These are phyloP conservation scores for Tricholoma sp. DNA, from an alignment of 768 basidiomycete species.

Conservation along the genomic window DNA sequence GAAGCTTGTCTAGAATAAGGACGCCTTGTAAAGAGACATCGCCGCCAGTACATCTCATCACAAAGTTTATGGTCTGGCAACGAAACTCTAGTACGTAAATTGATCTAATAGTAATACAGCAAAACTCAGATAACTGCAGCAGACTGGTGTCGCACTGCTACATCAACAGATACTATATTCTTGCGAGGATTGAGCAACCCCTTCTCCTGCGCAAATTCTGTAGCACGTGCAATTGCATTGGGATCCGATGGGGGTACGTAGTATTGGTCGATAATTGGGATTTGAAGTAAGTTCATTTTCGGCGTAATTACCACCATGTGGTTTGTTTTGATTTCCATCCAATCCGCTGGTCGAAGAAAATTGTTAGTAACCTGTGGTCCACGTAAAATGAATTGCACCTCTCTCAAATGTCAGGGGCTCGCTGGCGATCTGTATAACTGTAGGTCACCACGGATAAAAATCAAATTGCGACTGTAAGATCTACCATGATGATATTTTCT, in stretches of 20 bases:
- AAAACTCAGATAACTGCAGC: not conserved
- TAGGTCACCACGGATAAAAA: conserved; percentile 2
- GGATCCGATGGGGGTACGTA: conserved; percentile 87
- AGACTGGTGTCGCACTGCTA: not conserved
- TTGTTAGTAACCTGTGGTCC: conserved; percentile 2
- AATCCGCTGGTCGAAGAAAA: conserved; percentile 59
- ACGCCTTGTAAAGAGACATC: not conserved
- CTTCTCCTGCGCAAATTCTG: conserved; percentile 83
- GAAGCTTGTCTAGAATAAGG: not conserved
- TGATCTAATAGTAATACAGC: not conserved
- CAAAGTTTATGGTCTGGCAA: not conserved
- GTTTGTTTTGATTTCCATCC: conserved; percentile 99
- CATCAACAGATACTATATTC: conserved; percentile 8
- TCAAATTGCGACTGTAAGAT: conserved; percentile 12
- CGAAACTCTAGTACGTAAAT: not conserved
- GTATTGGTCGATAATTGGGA: conserved; percentile 91
- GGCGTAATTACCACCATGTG: conserved; percentile 93
- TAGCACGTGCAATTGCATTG: conserved; percentile 58
- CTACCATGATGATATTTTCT: conserved; percentile 91
- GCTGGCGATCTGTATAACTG: conserved; percentile 61
- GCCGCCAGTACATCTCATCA: not conserved
- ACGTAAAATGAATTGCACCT: conserved; percentile 36
- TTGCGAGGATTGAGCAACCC: conserved; percentile 70
- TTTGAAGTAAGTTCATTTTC: conserved; percentile 92
- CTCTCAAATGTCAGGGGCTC: conserved; percentile 97